Evolutionary conservation across 345 rosid species (phyloP).

Genomic region (Salix viminalis): DNA sequence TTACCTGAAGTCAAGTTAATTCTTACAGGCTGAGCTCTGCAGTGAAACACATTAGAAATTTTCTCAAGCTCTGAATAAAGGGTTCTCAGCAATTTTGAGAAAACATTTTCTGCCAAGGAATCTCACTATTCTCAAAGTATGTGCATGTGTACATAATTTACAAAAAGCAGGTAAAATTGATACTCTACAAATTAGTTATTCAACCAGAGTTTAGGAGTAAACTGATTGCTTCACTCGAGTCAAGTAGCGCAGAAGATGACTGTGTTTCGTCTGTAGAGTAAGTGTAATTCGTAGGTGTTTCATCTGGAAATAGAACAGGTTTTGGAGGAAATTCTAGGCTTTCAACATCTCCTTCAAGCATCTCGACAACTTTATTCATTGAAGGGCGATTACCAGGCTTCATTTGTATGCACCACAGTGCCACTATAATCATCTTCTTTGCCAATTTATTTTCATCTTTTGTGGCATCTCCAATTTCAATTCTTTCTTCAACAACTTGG

Average conservation of each 20-base stretch:
- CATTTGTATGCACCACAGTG: slow-evolving; percentile 21
- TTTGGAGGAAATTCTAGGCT: slow-evolving; percentile 13
- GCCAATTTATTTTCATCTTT: neutral
- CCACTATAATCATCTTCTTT: slow-evolving; percentile 14
- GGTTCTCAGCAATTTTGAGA: too few species aligned
- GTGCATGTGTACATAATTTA: too few species aligned
- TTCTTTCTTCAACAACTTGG: slow-evolving; percentile 4
- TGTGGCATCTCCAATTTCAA: neutral
- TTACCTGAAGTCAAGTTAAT: too few species aligned
- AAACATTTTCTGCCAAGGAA: too few species aligned
- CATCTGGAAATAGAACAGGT: slow-evolving; percentile 7
- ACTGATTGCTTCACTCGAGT: slow-evolving; percentile 5
- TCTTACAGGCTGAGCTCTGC: too few species aligned
- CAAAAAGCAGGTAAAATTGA: too few species aligned
- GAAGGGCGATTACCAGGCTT: slow-evolving; percentile 17
- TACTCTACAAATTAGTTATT: neutral
- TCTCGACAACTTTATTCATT: slow-evolving; percentile 14
- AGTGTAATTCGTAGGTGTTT: neutral
- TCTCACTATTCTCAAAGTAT: too few species aligned
- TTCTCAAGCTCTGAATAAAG: too few species aligned
- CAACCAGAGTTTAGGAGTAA: slow-evolving; percentile 9
- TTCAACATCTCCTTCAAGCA: slow-evolving; percentile 15
- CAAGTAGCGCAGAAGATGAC: slow-evolving; percentile 4
- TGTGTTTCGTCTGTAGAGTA: slow-evolving; percentile 6
- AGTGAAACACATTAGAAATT: too few species aligned